Percentiles rank a stretch among this genome's conserved stretches.
Conservation (phyloP, 306 rosid species). For the Biancaea sappan region DNA sequence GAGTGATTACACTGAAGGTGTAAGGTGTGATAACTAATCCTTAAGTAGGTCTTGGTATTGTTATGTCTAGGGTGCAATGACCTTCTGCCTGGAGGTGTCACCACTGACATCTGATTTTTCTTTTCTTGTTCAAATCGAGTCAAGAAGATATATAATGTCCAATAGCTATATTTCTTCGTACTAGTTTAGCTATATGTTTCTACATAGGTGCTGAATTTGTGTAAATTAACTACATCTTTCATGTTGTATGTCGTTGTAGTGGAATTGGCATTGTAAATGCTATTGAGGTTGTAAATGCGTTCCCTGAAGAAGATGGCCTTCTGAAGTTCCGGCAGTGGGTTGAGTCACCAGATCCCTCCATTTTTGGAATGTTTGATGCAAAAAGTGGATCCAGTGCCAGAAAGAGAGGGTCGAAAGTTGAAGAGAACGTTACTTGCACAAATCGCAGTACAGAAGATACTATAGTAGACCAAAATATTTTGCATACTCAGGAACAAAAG, state of each 20-base stretch:
- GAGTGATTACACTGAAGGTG: constrained; percentile 98
- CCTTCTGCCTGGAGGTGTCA: constrained; percentile 24
- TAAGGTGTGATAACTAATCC: constrained; percentile 60
- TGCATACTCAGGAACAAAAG: constrained; percentile 44
- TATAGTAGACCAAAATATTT: constrained; percentile 44
- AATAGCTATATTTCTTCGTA: constrained; percentile 12
- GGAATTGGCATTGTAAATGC: constrained; percentile 99
- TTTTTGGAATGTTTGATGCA: constrained; percentile 63
- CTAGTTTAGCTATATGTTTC: constrained; percentile 22
- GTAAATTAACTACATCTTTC: constrained; percentile 32
- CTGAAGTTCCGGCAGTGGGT: constrained; percentile 81
- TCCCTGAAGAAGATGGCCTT: constrained; percentile 91
- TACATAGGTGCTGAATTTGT: constrained; percentile 9
- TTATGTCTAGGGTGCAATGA: constrained; percentile 30
- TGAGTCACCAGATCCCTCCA: constrained; percentile 96
- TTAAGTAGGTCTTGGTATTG: constrained; percentile 18
- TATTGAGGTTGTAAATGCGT: constrained; percentile 88
- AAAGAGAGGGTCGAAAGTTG: constrained; percentile 58
- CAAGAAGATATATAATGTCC: background rate
- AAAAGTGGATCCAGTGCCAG: constrained; percentile 47
- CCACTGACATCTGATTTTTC: constrained; percentile 9
- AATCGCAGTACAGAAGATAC: constrained; percentile 41
- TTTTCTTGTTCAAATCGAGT: background rate
- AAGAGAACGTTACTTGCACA: constrained; percentile 33
- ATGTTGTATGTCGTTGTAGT: constrained; percentile 48